A percentile compares a stretch with the other conserved stretches of the same genome.
These are phyloP conservation scores for Chrysanthemum makinoi DNA, from an alignment of 129 eudicot genomes.

Conservation along the genomic window DNA sequence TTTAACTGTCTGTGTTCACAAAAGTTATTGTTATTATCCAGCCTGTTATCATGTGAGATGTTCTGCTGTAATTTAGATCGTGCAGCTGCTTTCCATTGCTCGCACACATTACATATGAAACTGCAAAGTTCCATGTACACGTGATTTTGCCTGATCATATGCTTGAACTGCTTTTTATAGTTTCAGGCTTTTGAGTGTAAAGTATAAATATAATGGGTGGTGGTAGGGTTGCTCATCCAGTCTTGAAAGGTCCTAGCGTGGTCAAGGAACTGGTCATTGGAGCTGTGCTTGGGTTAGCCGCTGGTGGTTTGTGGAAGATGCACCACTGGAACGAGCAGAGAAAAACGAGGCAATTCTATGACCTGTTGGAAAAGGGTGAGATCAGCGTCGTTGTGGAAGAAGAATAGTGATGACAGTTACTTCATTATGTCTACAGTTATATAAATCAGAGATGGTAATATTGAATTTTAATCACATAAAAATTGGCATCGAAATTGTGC, in stretches of 20 bases:
- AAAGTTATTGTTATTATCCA: background rate
- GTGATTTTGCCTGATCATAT: background rate
- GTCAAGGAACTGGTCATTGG: conserved; percentile 42
- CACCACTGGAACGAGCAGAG: conserved; percentile 52
- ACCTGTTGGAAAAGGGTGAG: conserved; percentile 45
- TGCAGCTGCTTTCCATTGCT: background rate
- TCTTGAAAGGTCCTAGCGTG: conserved; percentile 47
- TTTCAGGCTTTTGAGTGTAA: conserved; percentile 14
- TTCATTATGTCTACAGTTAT: conserved; percentile 14
- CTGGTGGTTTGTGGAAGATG: conserved; percentile 53
- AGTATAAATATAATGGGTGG: conserved; percentile 34
- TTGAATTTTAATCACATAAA: conserved; percentile 7
- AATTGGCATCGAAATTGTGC: conserved; percentile 14
- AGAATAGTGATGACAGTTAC: conserved; percentile 20
- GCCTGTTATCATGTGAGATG: background rate
- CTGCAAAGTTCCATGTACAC: background rate
- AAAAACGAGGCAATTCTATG: conserved; percentile 34
- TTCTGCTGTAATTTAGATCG: background rate
- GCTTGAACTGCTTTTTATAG: background rate
- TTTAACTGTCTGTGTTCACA: background rate
- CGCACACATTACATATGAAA: background rate
- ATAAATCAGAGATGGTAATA: conserved; percentile 16
- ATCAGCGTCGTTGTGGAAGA: conserved; percentile 39
- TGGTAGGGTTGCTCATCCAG: conserved; percentile 48
- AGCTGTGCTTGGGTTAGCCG: conserved; percentile 38